Evolutionary conservation across 345 rosid species (phyloP).

Genomic region (Dipteronia dyeriana): DNA sequence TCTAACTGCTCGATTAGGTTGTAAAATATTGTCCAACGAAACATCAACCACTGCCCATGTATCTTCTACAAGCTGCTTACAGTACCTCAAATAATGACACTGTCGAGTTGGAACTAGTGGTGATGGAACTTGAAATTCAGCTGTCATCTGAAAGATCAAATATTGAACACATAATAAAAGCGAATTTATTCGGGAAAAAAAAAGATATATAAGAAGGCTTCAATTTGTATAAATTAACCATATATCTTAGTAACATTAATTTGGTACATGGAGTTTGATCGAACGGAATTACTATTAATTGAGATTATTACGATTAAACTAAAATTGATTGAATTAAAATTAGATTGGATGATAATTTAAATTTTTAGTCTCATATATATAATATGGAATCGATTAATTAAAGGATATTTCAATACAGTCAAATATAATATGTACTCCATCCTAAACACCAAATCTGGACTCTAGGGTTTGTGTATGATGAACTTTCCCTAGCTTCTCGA

Average conservation of each 20-base stretch:
- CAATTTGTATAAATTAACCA: too few species aligned
- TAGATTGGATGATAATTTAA: too few species aligned
- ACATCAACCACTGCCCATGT: slow-evolving; percentile 95
- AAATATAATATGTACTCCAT: neutral
- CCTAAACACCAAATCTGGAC: neutral
- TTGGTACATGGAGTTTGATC: too few species aligned
- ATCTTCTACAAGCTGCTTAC: slow-evolving; percentile 72
- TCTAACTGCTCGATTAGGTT: slow-evolving; percentile 46
- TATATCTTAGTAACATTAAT: neutral
- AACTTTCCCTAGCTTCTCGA: neutral
- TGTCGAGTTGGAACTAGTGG: slow-evolving; percentile 84
- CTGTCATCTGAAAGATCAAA: slow-evolving; percentile 61
- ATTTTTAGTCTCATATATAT: too few species aligned
- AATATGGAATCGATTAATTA: too few species aligned
- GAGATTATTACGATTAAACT: too few species aligned
- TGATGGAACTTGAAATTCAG: slow-evolving; percentile 76
- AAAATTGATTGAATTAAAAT: too few species aligned
- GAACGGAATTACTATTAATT: neutral
- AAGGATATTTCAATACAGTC: neutral
- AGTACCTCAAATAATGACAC: slow-evolving; percentile 68
- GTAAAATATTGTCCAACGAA: slow-evolving; percentile 65
- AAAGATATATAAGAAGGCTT: neutral
- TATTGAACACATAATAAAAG: neutral
- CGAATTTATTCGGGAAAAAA: neutral
- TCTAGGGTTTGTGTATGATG: neutral